Evolutionary conservation across 257 asterid genomes (phyloP), one percentile per base, ranked within the genome.

Genomic region (Rauvolfia tetraphylla): DNA sequence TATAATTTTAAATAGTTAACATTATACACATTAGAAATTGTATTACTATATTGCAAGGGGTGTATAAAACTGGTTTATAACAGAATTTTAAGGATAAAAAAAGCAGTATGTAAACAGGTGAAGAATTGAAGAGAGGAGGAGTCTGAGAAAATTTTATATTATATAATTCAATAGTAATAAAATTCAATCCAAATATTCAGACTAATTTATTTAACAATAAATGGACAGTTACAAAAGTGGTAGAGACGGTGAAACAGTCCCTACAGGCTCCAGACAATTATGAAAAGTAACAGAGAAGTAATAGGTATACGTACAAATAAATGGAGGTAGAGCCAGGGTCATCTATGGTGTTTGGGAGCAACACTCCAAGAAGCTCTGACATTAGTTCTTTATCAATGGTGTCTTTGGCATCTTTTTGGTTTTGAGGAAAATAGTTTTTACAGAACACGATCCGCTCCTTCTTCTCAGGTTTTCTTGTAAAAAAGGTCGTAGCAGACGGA

Each of bases 281-380:
- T 34, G 27, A 34, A 15, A 49, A 48, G 61, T 49, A 33, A 42
- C 72, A 54, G 59, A 42, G 44, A 54, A 46, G 56, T 46, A 46
- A 56, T 9, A 13, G 31, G 33, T 68, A 5, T 68, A 3, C 11
- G 75, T 71, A 17, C 82, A 51, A 62, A 72, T 51, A 67, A 67
- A 42, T 74, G 71, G 14, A 54, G 71, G 11, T 36, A 68, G 29
- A 73, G 51, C 27, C 70, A 75, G 62, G 17, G 27, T 29, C 65
- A 72, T 65, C 75, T 51, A 74, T 41, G 20, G 75, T 33, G 66
- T 17, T 71, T 29, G 66, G 74, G 81, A 76, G 42, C 67, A 51
- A 41, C 42, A 27, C 12, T 63, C 53, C 70, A 59, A 58, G 46
- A 27, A 29, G 12, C 44, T 78, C 72, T 75, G 75, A 58, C n/a